Evolutionary conservation across 495 filamentous ascomycete genomes (phyloP).

Genomic region (Penicillium fimorum): DNA sequence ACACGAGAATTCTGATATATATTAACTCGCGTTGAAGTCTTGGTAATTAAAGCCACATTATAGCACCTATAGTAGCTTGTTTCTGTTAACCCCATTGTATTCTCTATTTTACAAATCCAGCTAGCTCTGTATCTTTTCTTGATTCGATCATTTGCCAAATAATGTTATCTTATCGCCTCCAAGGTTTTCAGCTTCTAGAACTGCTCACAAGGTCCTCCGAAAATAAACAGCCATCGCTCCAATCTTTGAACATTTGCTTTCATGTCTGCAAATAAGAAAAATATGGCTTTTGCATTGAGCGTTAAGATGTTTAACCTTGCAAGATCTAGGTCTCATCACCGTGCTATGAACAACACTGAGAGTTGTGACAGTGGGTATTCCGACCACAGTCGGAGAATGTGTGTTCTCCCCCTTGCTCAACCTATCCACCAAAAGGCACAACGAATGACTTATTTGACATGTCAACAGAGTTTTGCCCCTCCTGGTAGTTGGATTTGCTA

Average conservation of each 20-base stretch:
- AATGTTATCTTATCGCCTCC: conserved; percentile 3
- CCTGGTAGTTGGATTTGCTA: background rate
- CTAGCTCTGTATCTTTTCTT: background rate
- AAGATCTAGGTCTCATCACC: background rate
- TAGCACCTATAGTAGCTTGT: background rate
- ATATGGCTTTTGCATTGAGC: background rate
- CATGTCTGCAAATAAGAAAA: background rate
- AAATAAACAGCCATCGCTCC: background rate
- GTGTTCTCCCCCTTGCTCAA: background rate
- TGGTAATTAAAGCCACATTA: background rate
- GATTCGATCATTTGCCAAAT: background rate
- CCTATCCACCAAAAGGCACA: background rate
- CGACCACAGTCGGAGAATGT: background rate
- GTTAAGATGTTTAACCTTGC: background rate
- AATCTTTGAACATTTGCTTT: background rate
- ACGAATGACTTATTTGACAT: background rate
- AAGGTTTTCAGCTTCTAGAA: background rate
- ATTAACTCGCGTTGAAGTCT: background rate
- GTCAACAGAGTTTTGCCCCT: background rate
- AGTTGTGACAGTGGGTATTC: background rate
- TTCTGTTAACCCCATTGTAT: background rate
- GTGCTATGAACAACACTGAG: background rate
- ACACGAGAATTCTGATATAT: background rate
- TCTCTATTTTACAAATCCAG: background rate
- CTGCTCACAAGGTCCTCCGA: conserved; percentile 1